Evolutionary conservation across 164 flowering plant genomes (phyloP).

Genomic region (Macadamia integrifolia): DNA sequence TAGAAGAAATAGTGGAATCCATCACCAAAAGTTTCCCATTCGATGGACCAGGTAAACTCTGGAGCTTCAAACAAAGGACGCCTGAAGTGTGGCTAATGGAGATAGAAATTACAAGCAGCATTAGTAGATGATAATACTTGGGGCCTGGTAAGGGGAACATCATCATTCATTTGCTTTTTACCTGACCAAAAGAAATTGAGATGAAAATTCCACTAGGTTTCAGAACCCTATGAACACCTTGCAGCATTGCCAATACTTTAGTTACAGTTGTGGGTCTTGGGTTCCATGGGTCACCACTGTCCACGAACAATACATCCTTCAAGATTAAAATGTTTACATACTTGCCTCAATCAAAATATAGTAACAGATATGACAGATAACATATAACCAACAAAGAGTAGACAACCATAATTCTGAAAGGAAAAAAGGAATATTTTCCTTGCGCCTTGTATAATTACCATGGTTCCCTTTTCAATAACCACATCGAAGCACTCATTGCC

Average conservation of each 20-base stretch:
- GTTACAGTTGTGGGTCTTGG: constrained; percentile 56
- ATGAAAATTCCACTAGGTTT: constrained; percentile 76
- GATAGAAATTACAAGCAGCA: constrained; percentile 9
- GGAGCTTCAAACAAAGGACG: constrained; percentile 66
- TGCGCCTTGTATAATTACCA: constrained; percentile 43
- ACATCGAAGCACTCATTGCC: constrained; percentile 69
- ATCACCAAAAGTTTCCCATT: constrained; percentile 84
- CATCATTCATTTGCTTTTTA: constrained; percentile 8
- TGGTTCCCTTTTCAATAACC: constrained; percentile 93
- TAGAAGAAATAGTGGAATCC: constrained; percentile 90
- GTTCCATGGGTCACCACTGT: constrained; percentile 96
- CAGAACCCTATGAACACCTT: constrained; percentile 73
- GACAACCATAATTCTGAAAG: not conserved
- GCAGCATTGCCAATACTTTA: constrained; percentile 71
- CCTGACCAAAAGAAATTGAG: constrained; percentile 94
- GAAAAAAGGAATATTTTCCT: not conserved
- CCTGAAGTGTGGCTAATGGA: constrained; percentile 85
- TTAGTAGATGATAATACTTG: not conserved
- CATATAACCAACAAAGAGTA: not conserved
- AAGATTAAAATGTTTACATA: constrained; percentile 23
- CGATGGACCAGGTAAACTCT: constrained; percentile 77
- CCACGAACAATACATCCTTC: constrained; percentile 95
- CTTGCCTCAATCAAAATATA: constrained; percentile 8
- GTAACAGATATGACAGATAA: not conserved
- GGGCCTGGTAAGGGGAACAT: not conserved